phyloP scores from a whole-genome alignment of 805 yeast species.

The Wickerhamomyces silvicola region DNA sequence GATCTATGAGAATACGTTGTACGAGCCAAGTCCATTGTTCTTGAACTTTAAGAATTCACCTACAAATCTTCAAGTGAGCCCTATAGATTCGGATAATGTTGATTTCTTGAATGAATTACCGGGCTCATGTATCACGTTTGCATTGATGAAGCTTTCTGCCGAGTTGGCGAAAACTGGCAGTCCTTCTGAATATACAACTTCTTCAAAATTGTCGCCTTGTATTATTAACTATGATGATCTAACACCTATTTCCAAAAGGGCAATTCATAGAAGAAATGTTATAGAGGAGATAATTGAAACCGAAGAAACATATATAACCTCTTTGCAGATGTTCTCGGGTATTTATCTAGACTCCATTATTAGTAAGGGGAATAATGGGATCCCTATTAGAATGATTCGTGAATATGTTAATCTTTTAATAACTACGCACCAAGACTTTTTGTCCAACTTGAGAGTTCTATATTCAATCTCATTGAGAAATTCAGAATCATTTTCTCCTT shows the following conservation, averaged over 20 bases:
- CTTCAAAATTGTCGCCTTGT: conserved; percentile 17
- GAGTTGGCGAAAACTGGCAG: conserved; percentile 2
- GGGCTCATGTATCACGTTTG: conserved; percentile 6
- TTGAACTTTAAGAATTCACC: conserved; percentile 1
- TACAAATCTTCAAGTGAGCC: background rate
- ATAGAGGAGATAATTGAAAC: conserved; percentile 44
- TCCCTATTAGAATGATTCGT: conserved; percentile 29
- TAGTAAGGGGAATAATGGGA: conserved; percentile 23
- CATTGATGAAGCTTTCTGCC: conserved; percentile 6
- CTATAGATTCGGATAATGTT: background rate
- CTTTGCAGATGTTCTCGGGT: conserved; percentile 36
- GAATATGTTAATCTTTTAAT: conserved; percentile 26
- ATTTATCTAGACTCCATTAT: conserved; percentile 37
- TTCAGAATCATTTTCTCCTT: background rate
- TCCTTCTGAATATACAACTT: conserved; percentile 10
- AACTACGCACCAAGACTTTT: conserved; percentile 26
- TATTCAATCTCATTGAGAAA: conserved; percentile 4
- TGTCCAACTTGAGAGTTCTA: conserved; percentile 19
- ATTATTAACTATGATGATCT: conserved; percentile 3
- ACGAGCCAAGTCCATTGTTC: no score
- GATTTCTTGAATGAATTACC: conserved; percentile 8
- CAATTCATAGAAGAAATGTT: conserved; percentile 20
- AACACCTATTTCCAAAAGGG: conserved; percentile 14
- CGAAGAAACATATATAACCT: conserved; percentile 41
- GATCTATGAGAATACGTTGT: no score